A percentile compares a stretch with the other conserved stretches of the same genome.
Conservation (phyloP, 2,329 filamentous ascomycete species). For the Colletotrichum lindemuthianum region DNA sequence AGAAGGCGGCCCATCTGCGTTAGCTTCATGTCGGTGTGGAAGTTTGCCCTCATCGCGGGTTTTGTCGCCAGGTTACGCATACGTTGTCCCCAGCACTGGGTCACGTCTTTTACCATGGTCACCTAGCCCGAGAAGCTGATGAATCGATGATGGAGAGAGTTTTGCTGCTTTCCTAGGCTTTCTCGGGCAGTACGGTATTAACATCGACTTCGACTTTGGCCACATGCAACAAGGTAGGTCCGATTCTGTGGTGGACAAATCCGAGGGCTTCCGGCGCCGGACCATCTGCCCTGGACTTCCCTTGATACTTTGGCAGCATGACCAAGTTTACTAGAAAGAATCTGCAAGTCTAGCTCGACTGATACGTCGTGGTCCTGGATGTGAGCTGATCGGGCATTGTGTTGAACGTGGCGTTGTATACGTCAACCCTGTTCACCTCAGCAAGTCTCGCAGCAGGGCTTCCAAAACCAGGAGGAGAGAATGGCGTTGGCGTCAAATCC, state of each 20-base stretch:
- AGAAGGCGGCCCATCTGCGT: constrained; percentile 27
- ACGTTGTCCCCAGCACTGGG: constrained; percentile 32
- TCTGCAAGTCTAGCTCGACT: constrained; percentile 12
- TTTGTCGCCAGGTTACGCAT: constrained; percentile 51
- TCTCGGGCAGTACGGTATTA: constrained; percentile 38
- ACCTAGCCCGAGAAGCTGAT: constrained; percentile 37
- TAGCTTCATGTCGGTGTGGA: constrained; percentile 37
- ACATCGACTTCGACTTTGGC: neutral
- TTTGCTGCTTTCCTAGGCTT: constrained; percentile 35
- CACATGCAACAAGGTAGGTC: neutral
- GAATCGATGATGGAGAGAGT: constrained; percentile 37
- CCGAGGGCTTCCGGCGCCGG: neutral
- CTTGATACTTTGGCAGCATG: constrained; percentile 35
- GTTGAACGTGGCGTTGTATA: no score
- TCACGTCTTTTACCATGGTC: constrained; percentile 40
- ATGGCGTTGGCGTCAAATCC: no score
- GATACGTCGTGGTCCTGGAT: constrained; percentile 25
- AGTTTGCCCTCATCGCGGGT: constrained; percentile 50
- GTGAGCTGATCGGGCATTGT: no score
- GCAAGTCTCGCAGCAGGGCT: no score
- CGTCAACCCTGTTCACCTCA: no score
- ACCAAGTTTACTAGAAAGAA: constrained; percentile 24
- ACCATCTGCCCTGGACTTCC: neutral
- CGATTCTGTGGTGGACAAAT: neutral
- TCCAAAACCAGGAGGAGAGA: no score